Evolutionary conservation across 1,139 yeast genomes (phyloP), one percentile per base, ranked within the genome.

Genomic region (Saccharomycopsis hybrid): DNA sequence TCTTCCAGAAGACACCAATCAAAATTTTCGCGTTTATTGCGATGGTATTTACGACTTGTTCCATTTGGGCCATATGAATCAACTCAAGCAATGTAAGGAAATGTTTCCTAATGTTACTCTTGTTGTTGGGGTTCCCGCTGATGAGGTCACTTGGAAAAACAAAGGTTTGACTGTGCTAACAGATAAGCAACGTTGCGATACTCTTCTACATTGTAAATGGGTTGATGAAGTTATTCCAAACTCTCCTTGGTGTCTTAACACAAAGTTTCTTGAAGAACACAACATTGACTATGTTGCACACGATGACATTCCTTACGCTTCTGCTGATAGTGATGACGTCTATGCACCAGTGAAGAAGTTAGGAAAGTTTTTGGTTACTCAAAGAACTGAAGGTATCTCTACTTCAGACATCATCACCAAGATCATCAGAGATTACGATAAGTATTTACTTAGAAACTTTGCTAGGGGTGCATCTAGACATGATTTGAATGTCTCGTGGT

Each of bases 1-100:
- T 59, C 59, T 82, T 30, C 98, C 98, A 2, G 35, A 51, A 25
- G 54, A 53, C 37, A 95, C 97, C 1, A 71, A 67, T 11, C 95
- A 85, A 63, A 92, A 96, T 1, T 81, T 92, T 38, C 76, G 98
- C 55, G 78, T 92, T 28, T 92, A 92, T 63, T 98, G 98, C 3
- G 98, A 92, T 66, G 98, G 98, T 46, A 97, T 92, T 27, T 92
- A 92, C 71, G 98, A 92, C 68, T 72, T 92, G 57, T 92, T 92
- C 69, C 98, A 92, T 67, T 68, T 92, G 62, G 98, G 98, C 28
- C 98, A 92, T 65, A 92, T 92, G 97, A 82, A 87, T 62, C 98
- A 92, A 65, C 73, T 92, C 61, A 97, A 92, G 64, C 98, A 92
- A 69, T 90, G 97, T 58, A 90, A 92, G 62, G 90, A 89, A 65